Conservation (phyloP, 306 rosid species). For the Cyclanthera cordifolia region DNA sequence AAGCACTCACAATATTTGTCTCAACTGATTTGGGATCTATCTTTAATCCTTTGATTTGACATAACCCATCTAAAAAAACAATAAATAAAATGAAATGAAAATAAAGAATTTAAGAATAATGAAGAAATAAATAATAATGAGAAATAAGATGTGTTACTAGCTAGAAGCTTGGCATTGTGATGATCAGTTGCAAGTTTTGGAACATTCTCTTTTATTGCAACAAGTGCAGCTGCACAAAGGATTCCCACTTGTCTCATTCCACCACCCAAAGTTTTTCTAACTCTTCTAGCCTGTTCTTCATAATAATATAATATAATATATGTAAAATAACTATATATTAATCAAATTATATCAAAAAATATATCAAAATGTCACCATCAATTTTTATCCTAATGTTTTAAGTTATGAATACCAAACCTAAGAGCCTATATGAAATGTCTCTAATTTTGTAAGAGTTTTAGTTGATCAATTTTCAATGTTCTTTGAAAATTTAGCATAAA, state of each 20-base stretch:
- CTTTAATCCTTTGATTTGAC: slow-evolving; percentile 42
- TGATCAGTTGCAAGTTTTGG: slow-evolving; percentile 65
- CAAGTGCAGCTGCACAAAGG: slow-evolving; percentile 78
- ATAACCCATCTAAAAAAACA: slow-evolving; percentile 40
- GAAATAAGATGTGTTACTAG: too few relatives aligned
- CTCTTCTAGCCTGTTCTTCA: slow-evolving; percentile 83
- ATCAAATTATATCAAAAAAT: too few relatives aligned
- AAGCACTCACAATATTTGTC: slow-evolving; percentile 73
- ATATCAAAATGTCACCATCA: too few relatives aligned
- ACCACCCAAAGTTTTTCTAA: slow-evolving; percentile 84
- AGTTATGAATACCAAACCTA: too few relatives aligned
- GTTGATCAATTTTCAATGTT: too few relatives aligned
- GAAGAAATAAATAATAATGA: too few relatives aligned
- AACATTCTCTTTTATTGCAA: slow-evolving; percentile 62
- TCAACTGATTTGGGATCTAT: slow-evolving; percentile 41
- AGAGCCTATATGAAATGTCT: too few relatives aligned
- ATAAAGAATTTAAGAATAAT: not conserved
- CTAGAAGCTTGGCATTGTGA: slow-evolving; percentile 56
- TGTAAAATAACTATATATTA: too few relatives aligned
- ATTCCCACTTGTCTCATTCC: slow-evolving; percentile 90
- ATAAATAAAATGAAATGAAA: not conserved
- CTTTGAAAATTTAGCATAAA: too few relatives aligned
- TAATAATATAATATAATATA: too few relatives aligned
- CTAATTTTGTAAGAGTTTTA: too few relatives aligned
- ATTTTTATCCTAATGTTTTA: too few relatives aligned